A percentile compares a stretch with the other conserved stretches of the same genome.
These are phyloP conservation scores for Kazachstania sp. DNA, from an alignment of 1,139 yeast genomes.

Conservation along the genomic window DNA sequence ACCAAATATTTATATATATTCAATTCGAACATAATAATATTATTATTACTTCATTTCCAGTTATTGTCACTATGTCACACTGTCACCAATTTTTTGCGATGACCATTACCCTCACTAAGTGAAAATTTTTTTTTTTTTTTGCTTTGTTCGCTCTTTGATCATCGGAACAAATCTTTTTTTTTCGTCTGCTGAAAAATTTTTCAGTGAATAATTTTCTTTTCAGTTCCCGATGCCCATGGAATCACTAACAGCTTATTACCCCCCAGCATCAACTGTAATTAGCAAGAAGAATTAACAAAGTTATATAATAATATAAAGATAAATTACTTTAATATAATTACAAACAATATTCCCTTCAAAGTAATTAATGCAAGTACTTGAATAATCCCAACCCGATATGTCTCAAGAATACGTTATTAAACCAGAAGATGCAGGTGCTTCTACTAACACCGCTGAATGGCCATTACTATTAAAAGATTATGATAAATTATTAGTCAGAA, in stretches of 20 bases:
- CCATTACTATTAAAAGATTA: slow-evolving; percentile 88
- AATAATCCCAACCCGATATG: slow-evolving; percentile 23
- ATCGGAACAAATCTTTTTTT: not conserved
- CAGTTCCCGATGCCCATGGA: too few relatives aligned
- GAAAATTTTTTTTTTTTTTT: not conserved
- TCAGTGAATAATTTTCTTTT: too few relatives aligned
- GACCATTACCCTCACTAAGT: not conserved
- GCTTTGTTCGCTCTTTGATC: not conserved
- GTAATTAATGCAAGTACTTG: too few relatives aligned
- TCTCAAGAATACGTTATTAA: slow-evolving; percentile 72
- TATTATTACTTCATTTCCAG: too few relatives aligned
- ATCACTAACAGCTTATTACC: too few relatives aligned
- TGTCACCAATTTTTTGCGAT: not conserved
- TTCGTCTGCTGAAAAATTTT: not conserved
- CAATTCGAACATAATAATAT: too few relatives aligned
- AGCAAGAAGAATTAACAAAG: too few relatives aligned
- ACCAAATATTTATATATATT: not conserved
- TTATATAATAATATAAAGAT: too few relatives aligned
- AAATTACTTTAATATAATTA: too few relatives aligned
- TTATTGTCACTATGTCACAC: not conserved
- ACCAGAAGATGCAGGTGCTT: slow-evolving; percentile 76
- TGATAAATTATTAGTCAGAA: slow-evolving; percentile 88
- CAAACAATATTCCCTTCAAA: too few relatives aligned
- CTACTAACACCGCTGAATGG: slow-evolving; percentile 89
- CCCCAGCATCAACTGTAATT: too few relatives aligned